phyloP scores from a whole-genome alignment of 768 basidiomycete genomes.

The Xerocomellus chrysenteron region DNA sequence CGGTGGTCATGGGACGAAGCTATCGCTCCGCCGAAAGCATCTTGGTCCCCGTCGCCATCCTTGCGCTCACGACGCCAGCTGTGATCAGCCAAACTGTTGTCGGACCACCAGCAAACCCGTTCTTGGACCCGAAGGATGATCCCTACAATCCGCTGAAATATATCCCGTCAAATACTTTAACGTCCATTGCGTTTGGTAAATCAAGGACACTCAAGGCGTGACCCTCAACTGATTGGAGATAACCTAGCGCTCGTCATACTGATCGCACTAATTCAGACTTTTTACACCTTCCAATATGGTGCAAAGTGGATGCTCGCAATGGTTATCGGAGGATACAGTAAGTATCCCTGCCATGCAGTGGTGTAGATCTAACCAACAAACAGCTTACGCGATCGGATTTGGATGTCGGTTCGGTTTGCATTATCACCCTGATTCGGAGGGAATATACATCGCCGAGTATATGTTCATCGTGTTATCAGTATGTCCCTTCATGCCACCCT shows the following conservation, averaged over 20 bases:
- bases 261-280: constrained; percentile 45
- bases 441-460: constrained; percentile 56
- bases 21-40: background rate
- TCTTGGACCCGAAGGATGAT: constrained; percentile 49
- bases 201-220: background rate
- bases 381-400: constrained; percentile 59
- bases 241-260: constrained; percentile 33
- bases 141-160: constrained; percentile 54
- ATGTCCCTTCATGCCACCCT: background rate
- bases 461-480: constrained; percentile 60
- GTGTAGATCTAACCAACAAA: background rate
- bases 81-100: background rate
- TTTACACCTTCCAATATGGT: constrained; percentile 42
- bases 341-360: constrained; percentile 15
- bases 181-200: constrained; percentile 49
- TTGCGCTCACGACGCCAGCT: background rate
- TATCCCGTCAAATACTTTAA: constrained; percentile 53
- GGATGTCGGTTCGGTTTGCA: constrained; percentile 56
- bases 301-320: constrained; percentile 61
- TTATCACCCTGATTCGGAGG: constrained; percentile 49
- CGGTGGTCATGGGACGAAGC: constrained; percentile 1
- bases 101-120: constrained; percentile 9
- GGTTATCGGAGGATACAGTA: constrained; percentile 60
- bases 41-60: background rate
- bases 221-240: background rate